Percentiles rank a stretch among this genome's conserved stretches.
Evolutionary conservation across 768 basidiomycete genomes (phyloP).

Genomic region (Brasilioporus rufonigricans): DNA sequence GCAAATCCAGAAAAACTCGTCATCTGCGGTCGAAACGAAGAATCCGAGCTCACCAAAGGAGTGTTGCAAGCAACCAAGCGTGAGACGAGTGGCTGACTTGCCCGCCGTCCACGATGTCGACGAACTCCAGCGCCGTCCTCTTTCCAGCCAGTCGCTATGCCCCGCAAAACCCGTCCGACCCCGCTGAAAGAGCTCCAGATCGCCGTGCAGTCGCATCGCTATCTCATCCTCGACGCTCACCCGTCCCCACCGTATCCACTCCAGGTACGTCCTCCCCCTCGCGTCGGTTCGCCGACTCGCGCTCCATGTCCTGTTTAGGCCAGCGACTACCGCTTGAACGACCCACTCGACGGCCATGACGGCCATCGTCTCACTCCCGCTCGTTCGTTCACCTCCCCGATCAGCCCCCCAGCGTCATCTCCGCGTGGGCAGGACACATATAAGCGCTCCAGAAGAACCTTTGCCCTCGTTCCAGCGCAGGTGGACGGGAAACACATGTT

Average conservation of each 20-base stretch:
- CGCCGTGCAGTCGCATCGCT: slow-evolving; percentile 12
- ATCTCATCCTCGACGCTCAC: slow-evolving; percentile 10
- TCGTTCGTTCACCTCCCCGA: slow-evolving; percentile 16
- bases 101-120: not conserved
- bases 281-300: not conserved
- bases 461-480: slow-evolving; percentile 14
- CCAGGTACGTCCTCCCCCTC: too few relatives aligned
- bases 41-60: slow-evolving; percentile 20
- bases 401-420: slow-evolving; percentile 14
- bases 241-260: not conserved
- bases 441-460: slow-evolving; percentile 19
- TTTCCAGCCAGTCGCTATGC: slow-evolving; percentile 3
- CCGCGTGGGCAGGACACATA: slow-evolving; percentile 1
- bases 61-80: slow-evolving; percentile 1
- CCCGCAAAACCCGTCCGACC: slow-evolving; percentile 5
- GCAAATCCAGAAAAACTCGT: slow-evolving; percentile 56
- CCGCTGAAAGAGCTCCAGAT: slow-evolving; percentile 20
- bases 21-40: slow-evolving; percentile 19
- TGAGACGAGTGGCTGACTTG: slow-evolving; percentile 23
- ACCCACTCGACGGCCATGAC: not conserved
- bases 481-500: slow-evolving; percentile 14
- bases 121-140: too few relatives aligned
- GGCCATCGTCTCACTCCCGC: not conserved
- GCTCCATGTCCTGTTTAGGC: not conserved
- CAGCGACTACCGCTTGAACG: not conserved